Base-by-base conservation (phyloP, 2,329 filamentous ascomycete genomes). In the Cercospora sp. region DNA sequence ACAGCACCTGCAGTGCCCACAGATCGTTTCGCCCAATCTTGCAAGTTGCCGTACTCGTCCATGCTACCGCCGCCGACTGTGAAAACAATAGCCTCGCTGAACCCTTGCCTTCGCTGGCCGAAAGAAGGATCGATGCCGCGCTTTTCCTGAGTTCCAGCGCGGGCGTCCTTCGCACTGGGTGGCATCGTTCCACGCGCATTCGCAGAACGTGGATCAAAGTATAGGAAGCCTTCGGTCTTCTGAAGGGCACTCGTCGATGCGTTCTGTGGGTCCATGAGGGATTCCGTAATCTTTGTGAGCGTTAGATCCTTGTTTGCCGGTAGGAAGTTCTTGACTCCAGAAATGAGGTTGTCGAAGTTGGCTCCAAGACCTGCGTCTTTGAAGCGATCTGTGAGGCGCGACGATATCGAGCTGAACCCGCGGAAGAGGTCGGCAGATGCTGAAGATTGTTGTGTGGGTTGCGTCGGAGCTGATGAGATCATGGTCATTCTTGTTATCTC, bases 401-500 rank as follows among this genome's bases (percentile, higher is more conserved):
- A 94, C 10, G 93, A 95, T 70, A 99, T 91, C 53, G 91, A 93
- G 31, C 91, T 95, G 83, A 99, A 97, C 59, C 94, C 93, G 20
- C 93, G 91, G 83, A 99, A 97, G 16, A 99, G 86, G 75, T 97
- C 92, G 5, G 87, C 89, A 3, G 91, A 89, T 18, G 83, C 80
- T 72, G 88, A 87, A 3, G 75, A 69, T 73, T 90, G 86, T 18
- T 87, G 84, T 13, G 88, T 83, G 33, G 72, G 73, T 68, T 90
- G 85, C 13, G 86, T 84, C 9, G 91, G 89, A 31, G 94, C 90
- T 1, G 94, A 96, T 3, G 94, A 92, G 79, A 99, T 91, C 87
- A 98, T 97, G 13, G 94, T 98, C 93, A 98, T 97, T 71, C 95
- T 93, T 5, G 94, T 98, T 61, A 96, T 93, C 72, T 96, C 92